Evolutionary conservation across 1,284 basidiomycete genomes (phyloP).

Genomic region (Stygiomarasmius scandens): DNA sequence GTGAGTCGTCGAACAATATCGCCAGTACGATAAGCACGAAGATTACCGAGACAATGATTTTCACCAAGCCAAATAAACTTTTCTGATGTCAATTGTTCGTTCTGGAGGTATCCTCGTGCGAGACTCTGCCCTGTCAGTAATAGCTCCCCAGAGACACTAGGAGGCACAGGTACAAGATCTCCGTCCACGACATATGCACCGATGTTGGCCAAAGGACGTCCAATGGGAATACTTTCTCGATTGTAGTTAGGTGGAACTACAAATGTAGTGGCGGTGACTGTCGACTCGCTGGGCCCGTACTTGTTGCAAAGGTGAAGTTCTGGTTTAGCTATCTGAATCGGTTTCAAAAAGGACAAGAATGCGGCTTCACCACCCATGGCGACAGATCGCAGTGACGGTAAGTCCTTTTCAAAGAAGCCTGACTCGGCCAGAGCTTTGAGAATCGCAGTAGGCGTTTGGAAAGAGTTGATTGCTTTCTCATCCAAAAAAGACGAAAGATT

Average conservation of each 20-base stretch:
- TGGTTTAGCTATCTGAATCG: not conserved
- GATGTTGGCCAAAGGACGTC: not conserved
- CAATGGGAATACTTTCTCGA: not conserved
- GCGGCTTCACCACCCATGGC: not conserved
- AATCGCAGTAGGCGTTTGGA: not conserved
- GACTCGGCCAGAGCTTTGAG: not conserved
- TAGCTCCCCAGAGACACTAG: conserved; percentile 4
- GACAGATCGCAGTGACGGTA: not conserved
- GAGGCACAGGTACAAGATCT: not conserved
- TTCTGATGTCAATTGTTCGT: not conserved
- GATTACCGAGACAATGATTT: not conserved
- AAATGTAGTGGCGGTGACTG: conserved; percentile 1
- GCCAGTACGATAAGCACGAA: conserved; percentile 1
- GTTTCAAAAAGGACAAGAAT: not conserved
- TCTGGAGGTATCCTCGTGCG: conserved; percentile 7
- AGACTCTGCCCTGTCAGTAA: not conserved
- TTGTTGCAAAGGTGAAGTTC: not conserved
- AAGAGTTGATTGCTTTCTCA: not conserved
- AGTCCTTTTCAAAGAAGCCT: not conserved
- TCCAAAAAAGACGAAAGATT: not conserved
- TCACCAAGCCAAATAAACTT: conserved; percentile 1
- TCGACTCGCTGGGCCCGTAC: conserved; percentile 9
- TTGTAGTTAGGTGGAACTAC: not conserved
- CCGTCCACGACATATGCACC: not conserved
- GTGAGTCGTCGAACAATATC: conserved; percentile 3